Evolutionary conservation across 345 rosid species (phyloP), one percentile per base, ranked within the genome.

Genomic region (Heritiera littoralis): DNA sequence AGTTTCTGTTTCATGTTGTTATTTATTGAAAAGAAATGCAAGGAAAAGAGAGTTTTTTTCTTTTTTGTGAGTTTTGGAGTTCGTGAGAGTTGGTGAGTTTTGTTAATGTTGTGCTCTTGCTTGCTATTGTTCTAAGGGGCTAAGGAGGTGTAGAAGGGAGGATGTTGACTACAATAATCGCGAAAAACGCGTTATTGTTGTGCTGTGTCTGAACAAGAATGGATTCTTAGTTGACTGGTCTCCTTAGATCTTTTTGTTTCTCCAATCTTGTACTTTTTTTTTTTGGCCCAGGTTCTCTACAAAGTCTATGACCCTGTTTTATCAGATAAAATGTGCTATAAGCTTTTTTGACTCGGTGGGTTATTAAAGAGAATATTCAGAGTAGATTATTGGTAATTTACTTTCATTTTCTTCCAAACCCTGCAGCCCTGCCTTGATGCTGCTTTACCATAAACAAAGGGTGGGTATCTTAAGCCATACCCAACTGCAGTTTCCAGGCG

Each of bases 221-320:
- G 66, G 84, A 84, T 85, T 79, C 86, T 77, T 48, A 55, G 86
- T 87, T 89, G 94, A 90, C 94, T 78, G 89, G 93, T 87, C 93
- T 74, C 68, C 9, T 7, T 60, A 20, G 32, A 77, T 76, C 9
- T 66, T 76, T 76, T 48, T 40, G 38, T 30, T 23, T 51, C 60
- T 30, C 45, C 6, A 32, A 23, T 9, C 3, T 46, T 46, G 1
- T 9, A 45, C 54, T 12, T 14, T 4, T 0, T 1, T 52, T 7
- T 15, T 52, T 52, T 52, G 0, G 5, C 6, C 18, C 56, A 3
- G 60, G 23, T 55, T 17, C 32, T 60, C 5, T 10, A 9, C 38
- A 23, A 60, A 23, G 38, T 60, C 65, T 10, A 60, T 23, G 64
- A 59, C 32, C 14, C 65, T 60, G 65, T 60, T 60, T 60, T 60